Base-by-base conservation (phyloP, 768 basidiomycete species). In the Auricularia cornea region DNA sequence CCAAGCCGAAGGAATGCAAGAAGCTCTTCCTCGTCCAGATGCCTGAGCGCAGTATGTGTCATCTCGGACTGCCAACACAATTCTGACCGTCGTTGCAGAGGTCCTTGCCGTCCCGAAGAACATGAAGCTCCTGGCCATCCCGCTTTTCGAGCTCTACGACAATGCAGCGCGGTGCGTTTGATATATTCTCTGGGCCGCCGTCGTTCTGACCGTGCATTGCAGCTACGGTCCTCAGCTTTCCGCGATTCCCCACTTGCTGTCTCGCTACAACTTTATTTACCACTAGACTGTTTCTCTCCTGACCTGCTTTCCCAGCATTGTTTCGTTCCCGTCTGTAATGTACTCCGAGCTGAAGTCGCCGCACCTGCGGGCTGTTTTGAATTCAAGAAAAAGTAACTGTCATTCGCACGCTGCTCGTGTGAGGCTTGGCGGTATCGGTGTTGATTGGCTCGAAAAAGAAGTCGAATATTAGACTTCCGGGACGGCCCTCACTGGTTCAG, bases 1-100 rank as follows among this genome's bases (percentile, higher is more conserved):
- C 93, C 38, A 94, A 95, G 72, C 97, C 96, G 10, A 99, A 99
- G 77, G 96, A 99, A 72, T 91, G 92, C 80, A 98, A 98, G 78
- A 96, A 95, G 71, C 80, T 97, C 38, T 98, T 92, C 77, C 78
- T 98, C 32, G 91, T 98, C 3, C 91, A 96, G 72, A 91, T 99
- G 85, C 97, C 96, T 2, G 92, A 93, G 72, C 83, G 86, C 65
- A 96, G 96, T 96, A 64, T 70, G 91, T 83, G 11, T 20, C 3
- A 2, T 62, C 14, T 60, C 63, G 2, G 57, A 59, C 20, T 63
- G 18, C 51, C 23, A n/a, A 38, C 40, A 32, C 26, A 60, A 23
- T 41, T 35, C 26, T 32, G 26, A 33, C 52, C 16, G 54, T 23
- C 60, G 61, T 31, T 63, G 26, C 74, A 98, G 96, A 97, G 74